These are phyloP conservation scores for Phanerochaete carnosa DNA, from an alignment of 768 basidiomycete species.

Conservation along the genomic window DNA sequence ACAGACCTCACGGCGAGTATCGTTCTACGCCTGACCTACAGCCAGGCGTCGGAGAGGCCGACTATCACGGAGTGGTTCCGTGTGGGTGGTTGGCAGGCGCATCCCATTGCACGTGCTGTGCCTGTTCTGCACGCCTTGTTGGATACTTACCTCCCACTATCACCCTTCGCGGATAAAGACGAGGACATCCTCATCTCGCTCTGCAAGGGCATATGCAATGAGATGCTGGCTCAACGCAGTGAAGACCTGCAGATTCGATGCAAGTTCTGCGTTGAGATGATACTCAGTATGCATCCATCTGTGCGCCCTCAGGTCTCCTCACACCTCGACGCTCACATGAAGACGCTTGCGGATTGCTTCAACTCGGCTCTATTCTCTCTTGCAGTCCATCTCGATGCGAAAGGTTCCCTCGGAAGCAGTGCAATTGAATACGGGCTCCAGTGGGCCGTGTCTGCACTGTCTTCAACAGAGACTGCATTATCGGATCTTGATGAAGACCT, in stretches of 20 bases:
- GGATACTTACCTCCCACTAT: neutral
- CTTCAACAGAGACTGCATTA: conserved; percentile 22
- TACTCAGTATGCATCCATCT: neutral
- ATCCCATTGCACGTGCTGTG: neutral
- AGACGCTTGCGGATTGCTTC: neutral
- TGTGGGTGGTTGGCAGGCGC: conserved; percentile 8
- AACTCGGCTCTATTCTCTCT: neutral
- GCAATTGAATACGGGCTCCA: conserved; percentile 48
- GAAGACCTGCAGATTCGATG: neutral
- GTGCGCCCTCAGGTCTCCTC: neutral
- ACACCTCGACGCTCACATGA: neutral
- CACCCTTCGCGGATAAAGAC: neutral
- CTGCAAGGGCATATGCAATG: neutral
- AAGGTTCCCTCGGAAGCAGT: neutral
- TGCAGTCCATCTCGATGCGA: neutral
- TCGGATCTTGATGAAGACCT: neutral
- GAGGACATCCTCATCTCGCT: neutral
- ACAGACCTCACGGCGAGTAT: conserved; percentile 16
- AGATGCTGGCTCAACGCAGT: neutral
- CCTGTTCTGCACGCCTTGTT: conserved; percentile 1
- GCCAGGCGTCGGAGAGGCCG: neutral
- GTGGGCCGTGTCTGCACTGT: conserved; percentile 49
- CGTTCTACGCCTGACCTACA: conserved; percentile 18
- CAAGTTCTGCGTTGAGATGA: neutral
- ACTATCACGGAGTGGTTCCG: conserved; percentile 19